Evolutionary conservation across 1,139 yeast genomes (phyloP), one percentile per base, ranked within the genome.

Genomic region (Meyerozyma athensensis): DNA sequence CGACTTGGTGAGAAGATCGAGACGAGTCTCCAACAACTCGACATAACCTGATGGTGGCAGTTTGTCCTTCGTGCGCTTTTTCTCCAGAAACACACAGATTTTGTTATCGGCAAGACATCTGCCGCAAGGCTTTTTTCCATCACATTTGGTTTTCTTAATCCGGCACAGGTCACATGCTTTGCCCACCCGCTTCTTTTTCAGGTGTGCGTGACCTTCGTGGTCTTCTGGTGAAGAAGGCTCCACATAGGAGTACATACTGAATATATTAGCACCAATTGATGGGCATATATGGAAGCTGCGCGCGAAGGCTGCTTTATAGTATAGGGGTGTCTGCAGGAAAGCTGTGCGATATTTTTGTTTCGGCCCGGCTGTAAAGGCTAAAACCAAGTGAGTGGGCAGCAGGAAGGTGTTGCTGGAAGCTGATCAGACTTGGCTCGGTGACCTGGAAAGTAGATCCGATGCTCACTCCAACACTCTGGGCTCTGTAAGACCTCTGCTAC

Each of bases 131-230:
- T 81, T 81, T 45, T 76, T 73, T 13, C 94, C 94, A 47, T 84
- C 87, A 58, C 90, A 84, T 50, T 81, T 79, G 9, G 86, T 79
- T 59, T 80, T 82, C 53, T 81, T 81, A 52, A 81, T 74, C 36
- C 90, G 68, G 58, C 94, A 84, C 37, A 84, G 77, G 54, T 84
- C 92, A 50, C 94, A 84, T 5, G 94, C 94, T 53, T 82, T 83
- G 30, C 86, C 86, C 5, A 84, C 92, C 43, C 94, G 61, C 59
- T 79, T 81, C 66, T 81, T 82, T 53, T 72, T 71, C 38, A 44
- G 32, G 33, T 38, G 45, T 19, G 35, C 37, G 31, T 32, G 37
- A 26, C 31, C 39, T 12, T 34, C 34, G 13, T 26, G 31, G 9
- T 26, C 31, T 10, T 26, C 31, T 2, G 31, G 31, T 6, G 31